Conservation (phyloP, 2,329 filamentous ascomycete genomes). For the Raffaelea deltoideospora region DNA sequence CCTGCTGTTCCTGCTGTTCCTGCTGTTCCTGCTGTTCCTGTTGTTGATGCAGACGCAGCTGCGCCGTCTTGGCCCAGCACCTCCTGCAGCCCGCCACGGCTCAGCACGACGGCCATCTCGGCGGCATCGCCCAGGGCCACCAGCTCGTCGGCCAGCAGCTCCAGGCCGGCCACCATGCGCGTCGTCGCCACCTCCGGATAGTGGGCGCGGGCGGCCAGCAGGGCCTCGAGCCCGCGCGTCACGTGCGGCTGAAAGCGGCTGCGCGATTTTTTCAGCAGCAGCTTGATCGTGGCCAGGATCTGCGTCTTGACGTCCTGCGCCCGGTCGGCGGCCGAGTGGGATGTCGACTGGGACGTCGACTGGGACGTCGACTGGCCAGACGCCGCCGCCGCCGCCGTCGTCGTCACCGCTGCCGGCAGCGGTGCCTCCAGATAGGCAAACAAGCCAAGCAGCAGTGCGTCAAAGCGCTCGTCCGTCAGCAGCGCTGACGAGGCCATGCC, state of each 20-base stretch:
- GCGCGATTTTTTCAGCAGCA: slow-evolving; percentile 53
- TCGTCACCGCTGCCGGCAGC: slow-evolving; percentile 28
- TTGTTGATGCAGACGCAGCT: no score
- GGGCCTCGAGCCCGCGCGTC: slow-evolving; percentile 48
- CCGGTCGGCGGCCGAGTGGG: slow-evolving; percentile 43
- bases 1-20: no score
- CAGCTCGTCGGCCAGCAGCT: slow-evolving; percentile 58
- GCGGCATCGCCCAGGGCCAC: slow-evolving; percentile 48
- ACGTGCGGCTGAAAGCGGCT: slow-evolving; percentile 53
- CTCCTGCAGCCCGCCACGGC: slow-evolving; percentile 16
- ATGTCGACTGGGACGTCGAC: no score
- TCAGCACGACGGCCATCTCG: slow-evolving; percentile 42
- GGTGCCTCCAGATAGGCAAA: slow-evolving; percentile 58
- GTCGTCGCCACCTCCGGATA: slow-evolving; percentile 56
- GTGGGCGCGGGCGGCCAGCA: slow-evolving; percentile 47
- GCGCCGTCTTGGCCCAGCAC: background rate
- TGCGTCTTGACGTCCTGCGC: slow-evolving; percentile 60
- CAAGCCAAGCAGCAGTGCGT: slow-evolving; percentile 49
- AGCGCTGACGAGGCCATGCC: slow-evolving; percentile 31
- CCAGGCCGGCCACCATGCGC: slow-evolving; percentile 60
- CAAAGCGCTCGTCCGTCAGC: slow-evolving; percentile 53
- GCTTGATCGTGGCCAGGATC: slow-evolving; percentile 57
- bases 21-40: no score
- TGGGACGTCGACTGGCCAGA: no score
- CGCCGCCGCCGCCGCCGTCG: background rate